Evolutionary conservation across 805 yeast species (phyloP), one percentile per base, ranked within the genome.

Genomic region (Yarrowia yakushimensis): DNA sequence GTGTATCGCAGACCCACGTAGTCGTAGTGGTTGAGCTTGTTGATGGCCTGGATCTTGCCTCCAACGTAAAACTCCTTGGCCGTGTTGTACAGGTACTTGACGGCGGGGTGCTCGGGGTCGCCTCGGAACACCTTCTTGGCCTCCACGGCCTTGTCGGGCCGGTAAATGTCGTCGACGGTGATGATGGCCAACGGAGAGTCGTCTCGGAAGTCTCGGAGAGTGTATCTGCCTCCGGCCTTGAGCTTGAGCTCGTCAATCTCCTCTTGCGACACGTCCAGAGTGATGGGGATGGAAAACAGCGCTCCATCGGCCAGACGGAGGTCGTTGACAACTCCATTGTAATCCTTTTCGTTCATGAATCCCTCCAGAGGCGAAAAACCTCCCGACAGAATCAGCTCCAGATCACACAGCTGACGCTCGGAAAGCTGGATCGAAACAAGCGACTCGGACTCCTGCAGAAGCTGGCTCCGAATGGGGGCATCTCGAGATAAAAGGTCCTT

Each of bases 41-140:
- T 83, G 69, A 92, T 82, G 27, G 97, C 97, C 72, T 91, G 89
- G 61, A 92, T 69, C 43, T 84, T 80, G 68, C 98, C 98, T 72
- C 98, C 98, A 60, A 92, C 78, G 76, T 92, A 91, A 70, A 80
- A 82, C 27, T 89, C 96, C 70, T 93, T 92, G 34, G 92, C 92
- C 59, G 81, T 78, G 65, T 88, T 85, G 70, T 75, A 72, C 68
- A 92, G 79, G 76, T 88, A 92, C 69, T 79, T 80, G 70, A 88
- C 80, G 12, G 97, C 97, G 20, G 97, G 97, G 76, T 92, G 98
- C 74, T 93, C 97, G 46, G 96, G 92, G 74, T 93, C 97, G 66
- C 97, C 98, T 74, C 97, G 85, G 78, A 90, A 93, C 28, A 91
- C 97, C 72, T 86, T 81, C 67, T 83, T 75, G 60, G 97, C 97